Conservation (phyloP, 176 grass and related monocot genomes). For the Aegilops bicornis region DNA sequence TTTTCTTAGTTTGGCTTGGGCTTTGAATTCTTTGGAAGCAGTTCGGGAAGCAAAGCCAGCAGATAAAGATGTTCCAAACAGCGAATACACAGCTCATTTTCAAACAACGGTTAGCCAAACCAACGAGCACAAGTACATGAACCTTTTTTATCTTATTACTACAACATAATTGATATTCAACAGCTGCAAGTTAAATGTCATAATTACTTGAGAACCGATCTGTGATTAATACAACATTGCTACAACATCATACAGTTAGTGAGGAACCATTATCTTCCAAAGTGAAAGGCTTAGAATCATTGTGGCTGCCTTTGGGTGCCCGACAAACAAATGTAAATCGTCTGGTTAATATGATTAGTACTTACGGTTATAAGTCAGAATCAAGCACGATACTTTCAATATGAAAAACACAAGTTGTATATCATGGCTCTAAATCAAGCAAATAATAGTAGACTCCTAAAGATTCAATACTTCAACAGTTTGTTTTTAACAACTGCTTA, state of each 20-base stretch:
- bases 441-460: neutral
- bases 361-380: neutral
- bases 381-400: neutral
- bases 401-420: neutral
- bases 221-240: conserved; percentile 4
- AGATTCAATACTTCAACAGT: neutral
- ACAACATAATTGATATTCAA: neutral
- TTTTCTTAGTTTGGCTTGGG: neutral
- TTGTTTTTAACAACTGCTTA: neutral
- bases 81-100: neutral
- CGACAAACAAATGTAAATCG: conserved; percentile 39
- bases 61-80: neutral
- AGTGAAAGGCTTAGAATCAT: conserved; percentile 83
- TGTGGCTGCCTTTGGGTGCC: conserved; percentile 92
- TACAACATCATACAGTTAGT: conserved; percentile 60
- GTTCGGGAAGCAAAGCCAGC: neutral
- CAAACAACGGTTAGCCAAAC: neutral
- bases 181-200: conserved; percentile 8
- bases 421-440: neutral
- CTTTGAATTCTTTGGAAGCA: neutral
- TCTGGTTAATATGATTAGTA: conserved; percentile 16
- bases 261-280: conserved; percentile 86
- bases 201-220: conserved; percentile 12
- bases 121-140: neutral
- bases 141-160: neutral